Evolutionary conservation across 495 filamentous ascomycete species (phyloP).

Genomic region (Staphylotrichum tortipilum): DNA sequence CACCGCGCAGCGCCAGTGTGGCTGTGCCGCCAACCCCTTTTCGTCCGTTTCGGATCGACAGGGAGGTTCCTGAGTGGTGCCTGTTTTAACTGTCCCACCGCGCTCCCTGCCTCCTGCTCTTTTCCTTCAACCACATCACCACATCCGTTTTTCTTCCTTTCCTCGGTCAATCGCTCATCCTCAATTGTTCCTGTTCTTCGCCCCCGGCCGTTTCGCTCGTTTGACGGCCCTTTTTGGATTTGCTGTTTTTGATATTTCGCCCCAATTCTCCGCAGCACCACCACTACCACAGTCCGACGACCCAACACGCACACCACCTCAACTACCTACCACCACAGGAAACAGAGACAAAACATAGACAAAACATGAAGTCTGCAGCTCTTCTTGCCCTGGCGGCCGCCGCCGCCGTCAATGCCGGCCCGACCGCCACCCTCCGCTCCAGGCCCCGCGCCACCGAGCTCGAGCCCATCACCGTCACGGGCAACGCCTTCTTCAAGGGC

Average conservation of each 20-base stretch:
- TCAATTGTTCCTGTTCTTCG: conserved; percentile 1
- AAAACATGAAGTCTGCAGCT: conserved; percentile 50
- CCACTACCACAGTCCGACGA: too few species aligned
- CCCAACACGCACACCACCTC: not conserved
- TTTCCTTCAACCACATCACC: conserved; percentile 2
- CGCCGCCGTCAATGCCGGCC: conserved; percentile 45
- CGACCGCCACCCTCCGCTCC: conserved; percentile 45
- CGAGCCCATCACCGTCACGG: conserved; percentile 34
- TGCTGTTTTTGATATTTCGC: too few species aligned
- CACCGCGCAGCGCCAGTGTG: too few species aligned
- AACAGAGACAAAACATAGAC: too few species aligned
- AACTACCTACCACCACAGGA: too few species aligned
- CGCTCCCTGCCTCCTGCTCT: not conserved
- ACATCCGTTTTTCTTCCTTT: conserved; percentile 5
- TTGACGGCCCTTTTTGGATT: conserved; percentile 23
- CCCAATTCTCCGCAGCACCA: too few species aligned
- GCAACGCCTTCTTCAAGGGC: conserved; percentile 77
- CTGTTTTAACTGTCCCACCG: conserved; percentile 6
- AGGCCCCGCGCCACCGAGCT: conserved; percentile 41
- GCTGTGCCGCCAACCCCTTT: conserved; percentile 17
- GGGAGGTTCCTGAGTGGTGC: not conserved
- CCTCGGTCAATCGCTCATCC: conserved; percentile 16
- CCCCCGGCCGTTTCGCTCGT: conserved; percentile 18
- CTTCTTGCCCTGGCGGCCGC: conserved; percentile 47
- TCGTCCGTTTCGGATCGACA: conserved; percentile 4